Percentiles rank a stretch among this genome's conserved stretches.
Evolutionary conservation across 495 filamentous ascomycete species (phyloP).

Genomic region (Hypoxylon fragiforme): DNA sequence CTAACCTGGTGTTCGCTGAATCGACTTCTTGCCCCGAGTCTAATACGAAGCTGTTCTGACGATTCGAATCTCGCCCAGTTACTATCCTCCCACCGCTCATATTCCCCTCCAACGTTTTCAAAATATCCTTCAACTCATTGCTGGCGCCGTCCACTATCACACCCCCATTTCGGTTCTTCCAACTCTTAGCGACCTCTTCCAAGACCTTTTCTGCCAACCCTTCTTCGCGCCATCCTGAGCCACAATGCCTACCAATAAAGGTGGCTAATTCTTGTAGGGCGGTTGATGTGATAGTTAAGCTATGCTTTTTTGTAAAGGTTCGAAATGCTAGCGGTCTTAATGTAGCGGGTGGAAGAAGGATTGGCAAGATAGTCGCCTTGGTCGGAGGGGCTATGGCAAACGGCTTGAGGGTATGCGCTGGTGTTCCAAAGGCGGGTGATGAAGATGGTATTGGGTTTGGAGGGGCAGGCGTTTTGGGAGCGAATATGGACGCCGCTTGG

Average conservation of each 20-base stretch:
- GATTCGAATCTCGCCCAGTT: conserved; percentile 51
- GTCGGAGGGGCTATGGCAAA: conserved; percentile 54
- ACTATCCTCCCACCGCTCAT: conserved; percentile 79
- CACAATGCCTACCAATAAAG: conserved; percentile 91
- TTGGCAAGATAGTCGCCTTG: conserved; percentile 80
- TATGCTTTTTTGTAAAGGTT: conserved; percentile 96
- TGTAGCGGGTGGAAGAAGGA: conserved; percentile 82
- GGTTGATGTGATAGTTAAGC: conserved; percentile 86
- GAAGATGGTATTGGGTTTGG: conserved; percentile 75
- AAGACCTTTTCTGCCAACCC: conserved; percentile 88
- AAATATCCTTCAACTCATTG: conserved; percentile 72
- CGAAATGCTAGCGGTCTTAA: conserved; percentile 91
- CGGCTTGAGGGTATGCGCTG: conserved; percentile 70
- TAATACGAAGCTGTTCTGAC: conserved; percentile 61
- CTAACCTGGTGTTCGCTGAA: conserved; percentile 46
- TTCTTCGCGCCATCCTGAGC: conserved; percentile 94
- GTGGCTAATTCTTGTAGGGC: conserved; percentile 80
- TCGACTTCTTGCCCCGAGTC: conserved; percentile 45
- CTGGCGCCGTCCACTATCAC: conserved; percentile 88
- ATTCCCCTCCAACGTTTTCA: conserved; percentile 78
- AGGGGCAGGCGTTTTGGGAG: conserved; percentile 40
- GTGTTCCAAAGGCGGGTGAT: conserved; percentile 86
- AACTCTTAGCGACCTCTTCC: conserved; percentile 85
- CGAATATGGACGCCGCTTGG: conserved; percentile 42
- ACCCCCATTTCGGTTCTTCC: conserved; percentile 81